These are phyloP conservation scores for Macrolepiota albuminosa DNA, from an alignment of 768 basidiomycete genomes.

Conservation along the genomic window DNA sequence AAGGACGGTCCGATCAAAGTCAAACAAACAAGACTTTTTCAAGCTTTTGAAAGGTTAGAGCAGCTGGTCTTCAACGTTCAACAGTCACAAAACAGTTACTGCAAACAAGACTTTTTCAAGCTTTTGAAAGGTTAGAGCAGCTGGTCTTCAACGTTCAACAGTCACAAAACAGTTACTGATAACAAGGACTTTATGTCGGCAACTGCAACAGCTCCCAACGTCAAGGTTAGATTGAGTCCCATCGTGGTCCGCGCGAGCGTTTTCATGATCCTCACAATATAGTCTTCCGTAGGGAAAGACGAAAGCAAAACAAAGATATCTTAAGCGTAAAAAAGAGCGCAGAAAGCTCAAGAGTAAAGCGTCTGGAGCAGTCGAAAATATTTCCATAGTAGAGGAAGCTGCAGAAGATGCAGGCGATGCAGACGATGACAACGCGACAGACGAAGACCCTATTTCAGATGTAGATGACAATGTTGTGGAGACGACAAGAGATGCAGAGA, in stretches of 20 bases:
- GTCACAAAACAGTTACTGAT: not conserved
- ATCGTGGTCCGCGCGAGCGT: not conserved
- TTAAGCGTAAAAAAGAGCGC: constrained; percentile 66
- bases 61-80: not conserved
- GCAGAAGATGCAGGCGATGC: constrained; percentile 16
- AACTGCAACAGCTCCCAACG: not conserved
- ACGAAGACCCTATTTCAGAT: constrained; percentile 18
- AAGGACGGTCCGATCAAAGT: not conserved
- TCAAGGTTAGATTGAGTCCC: constrained; percentile 11
- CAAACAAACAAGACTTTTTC: not conserved
- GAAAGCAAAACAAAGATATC: constrained; percentile 66
- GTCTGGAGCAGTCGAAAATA: constrained; percentile 1
- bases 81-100: not conserved
- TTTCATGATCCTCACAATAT: constrained; percentile 18
- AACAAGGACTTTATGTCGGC: constrained; percentile 1
- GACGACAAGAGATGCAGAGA: constrained; percentile 12
- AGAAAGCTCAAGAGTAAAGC: constrained; percentile 39
- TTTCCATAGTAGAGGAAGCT: constrained; percentile 17
- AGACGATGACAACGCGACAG: constrained; percentile 14
- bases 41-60: not conserved
- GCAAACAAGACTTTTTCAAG: not conserved
- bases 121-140: not conserved
- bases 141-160: not conserved
- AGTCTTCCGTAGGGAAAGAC: constrained; percentile 48
- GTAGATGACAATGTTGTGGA: constrained; percentile 8